Percentiles rank a stretch among this genome's conserved stretches.
Conservation (phyloP, 2,329 filamentous ascomycete genomes). For the Colletotrichum chrysophilum region DNA sequence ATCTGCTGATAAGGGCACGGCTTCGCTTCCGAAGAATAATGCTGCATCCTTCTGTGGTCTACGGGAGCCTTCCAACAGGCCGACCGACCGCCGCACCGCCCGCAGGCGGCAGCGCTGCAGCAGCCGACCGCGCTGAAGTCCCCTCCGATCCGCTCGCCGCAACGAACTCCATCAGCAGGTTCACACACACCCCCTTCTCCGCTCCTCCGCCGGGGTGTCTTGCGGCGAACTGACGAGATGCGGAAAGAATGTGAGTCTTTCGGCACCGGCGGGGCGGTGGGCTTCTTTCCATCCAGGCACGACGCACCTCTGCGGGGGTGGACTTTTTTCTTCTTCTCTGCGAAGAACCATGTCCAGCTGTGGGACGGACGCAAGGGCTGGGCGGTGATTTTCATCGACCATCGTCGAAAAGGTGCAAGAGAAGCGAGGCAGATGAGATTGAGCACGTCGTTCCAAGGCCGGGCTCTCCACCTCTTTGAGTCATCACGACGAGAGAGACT, state of each 20-base stretch:
- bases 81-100: not conserved
- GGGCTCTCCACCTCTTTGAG: not conserved
- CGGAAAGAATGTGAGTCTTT: not conserved
- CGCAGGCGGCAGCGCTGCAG: not conserved
- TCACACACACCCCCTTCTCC: not conserved
- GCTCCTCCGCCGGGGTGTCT: not conserved
- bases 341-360: not conserved
- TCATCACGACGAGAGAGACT: not conserved
- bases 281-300: not conserved
- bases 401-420: not conserved
- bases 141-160: not conserved
- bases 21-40: not conserved
- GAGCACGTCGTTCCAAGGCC: not conserved
- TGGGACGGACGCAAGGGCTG: not conserved
- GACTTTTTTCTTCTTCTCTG: not conserved
- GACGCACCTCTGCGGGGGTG: not conserved
- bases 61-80: not conserved
- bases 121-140: not conserved
- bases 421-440: not conserved
- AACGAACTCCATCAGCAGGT: not conserved
- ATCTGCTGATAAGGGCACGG: not conserved
- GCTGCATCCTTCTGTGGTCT: not conserved
- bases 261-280: constrained; percentile 3
- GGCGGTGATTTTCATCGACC: not conserved
- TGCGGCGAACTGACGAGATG: not conserved